Conservation (phyloP, 176 grass and related monocot genomes). For the Carex myosuroides region DNA sequence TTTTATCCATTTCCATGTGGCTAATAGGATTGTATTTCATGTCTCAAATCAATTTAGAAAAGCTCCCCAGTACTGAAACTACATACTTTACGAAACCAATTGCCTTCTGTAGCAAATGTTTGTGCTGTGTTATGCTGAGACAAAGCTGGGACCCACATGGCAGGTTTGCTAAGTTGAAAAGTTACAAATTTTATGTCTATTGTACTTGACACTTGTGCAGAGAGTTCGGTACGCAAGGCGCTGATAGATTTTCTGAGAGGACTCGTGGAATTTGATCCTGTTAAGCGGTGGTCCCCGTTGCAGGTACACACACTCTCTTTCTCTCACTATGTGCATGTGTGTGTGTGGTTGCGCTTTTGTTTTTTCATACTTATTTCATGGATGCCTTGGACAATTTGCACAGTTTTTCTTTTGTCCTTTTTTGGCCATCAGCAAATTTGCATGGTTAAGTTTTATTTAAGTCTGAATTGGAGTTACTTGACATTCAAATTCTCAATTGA, state of each 20-base stretch:
- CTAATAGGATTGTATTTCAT: background rate
- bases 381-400: background rate
- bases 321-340: background rate
- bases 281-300: conserved; percentile 87
- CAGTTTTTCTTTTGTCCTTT: background rate
- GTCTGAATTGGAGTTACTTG: background rate
- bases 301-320: conserved; percentile 47
- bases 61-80: background rate
- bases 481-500: background rate
- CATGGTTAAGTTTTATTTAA: background rate
- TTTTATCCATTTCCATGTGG: background rate
- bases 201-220: conserved; percentile 18
- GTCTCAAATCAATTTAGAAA: background rate
- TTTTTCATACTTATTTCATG: background rate
- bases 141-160: background rate
- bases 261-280: conserved; percentile 93
- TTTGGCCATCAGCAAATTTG: background rate
- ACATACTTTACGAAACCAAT: background rate
- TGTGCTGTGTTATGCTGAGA: background rate
- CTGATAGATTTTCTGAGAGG: conserved; percentile 99
- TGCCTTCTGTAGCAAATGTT: background rate
- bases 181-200: background rate
- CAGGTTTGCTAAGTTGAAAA: background rate
- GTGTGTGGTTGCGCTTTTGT: background rate
- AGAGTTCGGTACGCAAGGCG: conserved; percentile 63